Evolutionary conservation across 1,284 basidiomycete genomes (phyloP).

Genomic region (Puccinia polysora): DNA sequence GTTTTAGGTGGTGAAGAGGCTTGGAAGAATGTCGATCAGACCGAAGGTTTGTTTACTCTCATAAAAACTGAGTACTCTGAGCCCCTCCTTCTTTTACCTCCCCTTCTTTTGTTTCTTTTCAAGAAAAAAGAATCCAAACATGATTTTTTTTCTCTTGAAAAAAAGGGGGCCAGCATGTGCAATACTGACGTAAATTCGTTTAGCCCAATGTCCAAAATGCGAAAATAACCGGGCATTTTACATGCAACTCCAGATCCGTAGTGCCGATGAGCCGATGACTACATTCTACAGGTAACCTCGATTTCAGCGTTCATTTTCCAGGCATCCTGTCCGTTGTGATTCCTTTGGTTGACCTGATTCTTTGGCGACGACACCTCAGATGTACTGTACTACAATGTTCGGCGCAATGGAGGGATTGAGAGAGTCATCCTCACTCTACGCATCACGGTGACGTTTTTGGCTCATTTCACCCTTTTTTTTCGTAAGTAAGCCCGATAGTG

Average conservation of each 20-base stretch:
- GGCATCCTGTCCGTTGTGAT: no score
- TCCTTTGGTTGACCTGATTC: background rate
- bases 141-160: background rate
- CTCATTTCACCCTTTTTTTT: no score
- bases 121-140: no score
- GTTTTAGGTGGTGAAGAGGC: constrained; percentile 86
- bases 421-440: no score
- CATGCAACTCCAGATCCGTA: constrained; percentile 91
- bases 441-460: no score
- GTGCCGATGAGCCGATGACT: constrained; percentile 94
- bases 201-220: constrained; percentile 88
- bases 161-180: background rate
- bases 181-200: background rate
- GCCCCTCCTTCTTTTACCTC: no score
- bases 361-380: no score
- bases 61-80: no score
- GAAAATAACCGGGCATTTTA: constrained; percentile 84
- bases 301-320: background rate
- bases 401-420: constrained; percentile 24
- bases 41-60: constrained; percentile 61
- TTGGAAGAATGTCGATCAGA: constrained; percentile 93
- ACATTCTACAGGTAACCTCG: constrained; percentile 65
- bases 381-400: constrained; percentile 18
- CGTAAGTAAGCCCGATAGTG: no score
- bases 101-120: background rate